A percentile compares a stretch with the other conserved stretches of the same genome.
phyloP scores from a whole-genome alignment of 208 protist genomes.

The Pavlovales sp. region DNA sequence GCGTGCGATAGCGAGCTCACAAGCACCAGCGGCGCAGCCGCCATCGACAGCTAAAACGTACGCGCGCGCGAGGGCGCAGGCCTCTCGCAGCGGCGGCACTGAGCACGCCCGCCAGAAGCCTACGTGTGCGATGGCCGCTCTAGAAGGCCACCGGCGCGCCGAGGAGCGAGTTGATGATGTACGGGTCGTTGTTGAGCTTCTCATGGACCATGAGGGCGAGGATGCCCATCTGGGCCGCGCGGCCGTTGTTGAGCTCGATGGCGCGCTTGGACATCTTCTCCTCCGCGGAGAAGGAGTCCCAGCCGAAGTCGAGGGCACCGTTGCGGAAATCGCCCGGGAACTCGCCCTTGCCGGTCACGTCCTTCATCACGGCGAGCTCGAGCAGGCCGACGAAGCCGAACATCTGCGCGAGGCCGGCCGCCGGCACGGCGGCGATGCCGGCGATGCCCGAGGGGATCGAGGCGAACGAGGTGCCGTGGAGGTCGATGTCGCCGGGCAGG shows the following conservation, averaged over 20 bases:
- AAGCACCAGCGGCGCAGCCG: too few relatives aligned
- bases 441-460: constrained; percentile 5
- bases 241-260: constrained; percentile 36
- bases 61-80: too few relatives aligned
- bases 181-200: not conserved
- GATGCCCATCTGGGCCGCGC: constrained; percentile 40
- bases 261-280: not conserved
- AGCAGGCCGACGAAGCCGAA: constrained; percentile 31
- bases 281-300: not conserved
- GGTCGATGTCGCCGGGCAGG: constrained; percentile 32
- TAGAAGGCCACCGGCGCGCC: not conserved
- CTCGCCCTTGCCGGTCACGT: not conserved
- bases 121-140: too few relatives aligned
- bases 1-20: too few relatives aligned
- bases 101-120: too few relatives aligned
- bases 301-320: not conserved
- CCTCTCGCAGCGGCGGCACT: too few relatives aligned
- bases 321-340: not conserved
- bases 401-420: constrained; percentile 31
- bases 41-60: too few relatives aligned
- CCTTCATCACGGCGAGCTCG: constrained; percentile 20
- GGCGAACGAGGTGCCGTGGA: constrained; percentile 14
- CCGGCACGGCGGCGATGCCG: not conserved
- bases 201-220: constrained; percentile 18
- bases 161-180: not conserved